Percentiles rank a stretch among this genome's conserved stretches.
These are phyloP conservation scores for Fonsecaea monophora DNA, from an alignment of 2,329 filamentous ascomycete species.

Conservation along the genomic window DNA sequence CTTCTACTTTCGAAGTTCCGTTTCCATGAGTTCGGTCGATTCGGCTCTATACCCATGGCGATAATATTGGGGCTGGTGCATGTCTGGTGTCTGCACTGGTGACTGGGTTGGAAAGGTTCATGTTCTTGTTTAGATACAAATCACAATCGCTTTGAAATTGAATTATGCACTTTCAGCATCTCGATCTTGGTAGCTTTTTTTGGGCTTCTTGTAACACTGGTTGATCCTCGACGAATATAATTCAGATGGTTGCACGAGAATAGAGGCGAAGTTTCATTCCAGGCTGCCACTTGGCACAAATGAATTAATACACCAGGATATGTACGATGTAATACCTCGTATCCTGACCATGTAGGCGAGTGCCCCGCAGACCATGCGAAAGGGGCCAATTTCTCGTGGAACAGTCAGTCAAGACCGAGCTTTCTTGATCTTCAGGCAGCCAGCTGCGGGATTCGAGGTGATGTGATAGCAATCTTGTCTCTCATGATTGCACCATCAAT, in stretches of 20 bases:
- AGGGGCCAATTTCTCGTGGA: not conserved
- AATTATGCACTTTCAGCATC: not conserved
- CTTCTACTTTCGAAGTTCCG: conserved; percentile 2
- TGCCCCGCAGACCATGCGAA: not conserved
- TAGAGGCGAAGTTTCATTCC: not conserved
- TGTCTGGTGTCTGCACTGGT: conserved; percentile 22
- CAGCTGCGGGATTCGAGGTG: too few species aligned
- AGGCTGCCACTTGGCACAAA: not conserved
- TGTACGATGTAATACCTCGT: not conserved
- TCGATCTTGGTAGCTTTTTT: not conserved
- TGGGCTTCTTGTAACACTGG: not conserved
- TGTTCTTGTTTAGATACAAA: conserved; percentile 24
- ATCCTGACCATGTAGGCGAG: not conserved
- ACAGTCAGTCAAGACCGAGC: too few species aligned
- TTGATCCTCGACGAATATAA: not conserved
- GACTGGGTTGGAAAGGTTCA: conserved; percentile 11
- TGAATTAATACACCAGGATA: not conserved
- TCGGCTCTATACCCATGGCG: conserved; percentile 29
- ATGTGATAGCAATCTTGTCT: too few species aligned
- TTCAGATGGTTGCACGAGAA: not conserved
- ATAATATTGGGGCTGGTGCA: conserved; percentile 3
- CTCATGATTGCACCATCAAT: too few species aligned
- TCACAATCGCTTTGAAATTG: conserved; percentile 1
- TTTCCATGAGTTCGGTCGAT: conserved; percentile 20
- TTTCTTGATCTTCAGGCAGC: too few species aligned